Evolutionary conservation across 768 basidiomycete species (phyloP).

Genomic region (Hygrocybe coccinea): DNA sequence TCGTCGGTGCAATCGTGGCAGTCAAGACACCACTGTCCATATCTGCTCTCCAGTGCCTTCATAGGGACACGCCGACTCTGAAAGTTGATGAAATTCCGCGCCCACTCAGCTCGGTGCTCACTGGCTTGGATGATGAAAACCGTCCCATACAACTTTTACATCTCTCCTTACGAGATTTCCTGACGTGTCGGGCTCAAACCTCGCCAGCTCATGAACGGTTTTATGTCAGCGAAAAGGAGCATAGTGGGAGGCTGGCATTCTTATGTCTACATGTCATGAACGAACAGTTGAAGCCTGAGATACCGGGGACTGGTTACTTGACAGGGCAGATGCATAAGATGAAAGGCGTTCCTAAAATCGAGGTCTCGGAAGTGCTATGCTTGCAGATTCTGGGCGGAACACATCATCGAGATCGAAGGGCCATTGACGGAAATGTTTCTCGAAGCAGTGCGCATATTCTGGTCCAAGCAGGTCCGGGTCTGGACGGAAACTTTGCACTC

Average conservation of each 20-base stretch:
- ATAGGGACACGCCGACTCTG: neutral
- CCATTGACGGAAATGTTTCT: neutral
- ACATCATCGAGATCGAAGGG: constrained; percentile 1
- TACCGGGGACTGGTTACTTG: neutral
- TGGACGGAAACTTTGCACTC: no score
- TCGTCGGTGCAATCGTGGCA: constrained; percentile 2
- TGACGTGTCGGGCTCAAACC: neutral
- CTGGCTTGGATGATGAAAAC: neutral
- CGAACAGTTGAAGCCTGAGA: neutral
- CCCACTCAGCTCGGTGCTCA: neutral
- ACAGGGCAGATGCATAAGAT: neutral
- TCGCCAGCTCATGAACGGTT: neutral
- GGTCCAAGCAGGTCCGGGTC: no score
- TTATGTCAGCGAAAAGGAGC: neutral
- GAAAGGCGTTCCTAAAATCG: neutral
- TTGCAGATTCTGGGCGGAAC: constrained; percentile 7
- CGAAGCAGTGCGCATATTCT: neutral
- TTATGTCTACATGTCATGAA: neutral
- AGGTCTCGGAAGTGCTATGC: neutral
- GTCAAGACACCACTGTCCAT: constrained; percentile 6
- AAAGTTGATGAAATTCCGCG: neutral
- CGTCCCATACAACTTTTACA: neutral
- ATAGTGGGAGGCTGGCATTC: neutral
- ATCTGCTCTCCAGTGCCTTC: neutral
- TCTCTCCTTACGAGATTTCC: neutral